Conservation (phyloP, 1,284 basidiomycete genomes). For the Heterobasidion parviporum region DNA sequence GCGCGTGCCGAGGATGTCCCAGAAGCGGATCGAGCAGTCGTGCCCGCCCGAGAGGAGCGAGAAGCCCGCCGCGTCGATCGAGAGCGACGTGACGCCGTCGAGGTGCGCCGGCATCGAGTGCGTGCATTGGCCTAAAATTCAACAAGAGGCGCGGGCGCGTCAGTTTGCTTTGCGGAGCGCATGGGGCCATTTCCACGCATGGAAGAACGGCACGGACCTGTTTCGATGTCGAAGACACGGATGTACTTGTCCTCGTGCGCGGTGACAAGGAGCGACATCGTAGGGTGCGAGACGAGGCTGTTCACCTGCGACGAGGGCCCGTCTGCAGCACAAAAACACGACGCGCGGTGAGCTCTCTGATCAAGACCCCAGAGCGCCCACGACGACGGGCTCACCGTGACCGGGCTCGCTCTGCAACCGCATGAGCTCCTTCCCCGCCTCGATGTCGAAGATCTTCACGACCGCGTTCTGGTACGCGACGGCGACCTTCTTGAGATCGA, state of each 20-base stretch:
- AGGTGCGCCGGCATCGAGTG: conserved; percentile 88
- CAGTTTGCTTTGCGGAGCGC: too few species aligned
- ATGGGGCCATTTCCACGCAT: too few species aligned
- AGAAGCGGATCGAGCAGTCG: conserved; percentile 91
- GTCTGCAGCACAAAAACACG: conserved; percentile 3
- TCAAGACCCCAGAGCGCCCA: not conserved
- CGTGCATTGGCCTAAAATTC: conserved; percentile 62
- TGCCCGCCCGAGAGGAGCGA: conserved; percentile 87
- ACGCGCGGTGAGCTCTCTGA: not conserved
- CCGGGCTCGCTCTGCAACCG: conserved; percentile 62
- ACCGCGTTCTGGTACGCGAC: conserved; percentile 89
- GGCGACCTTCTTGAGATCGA: conserved; percentile 73
- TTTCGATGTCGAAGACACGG: conserved; percentile 79
- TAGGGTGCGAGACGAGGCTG: conserved; percentile 85
- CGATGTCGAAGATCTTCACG: conserved; percentile 87
- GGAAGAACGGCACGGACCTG: conserved; percentile 42
- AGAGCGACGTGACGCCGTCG: conserved; percentile 85
- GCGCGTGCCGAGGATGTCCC: conserved; percentile 81
- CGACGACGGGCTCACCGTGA: conserved; percentile 45
- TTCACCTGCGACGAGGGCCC: conserved; percentile 70
- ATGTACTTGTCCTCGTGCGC: conserved; percentile 94
- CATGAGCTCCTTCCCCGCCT: conserved; percentile 74
- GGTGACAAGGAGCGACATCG: conserved; percentile 80
- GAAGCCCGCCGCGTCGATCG: conserved; percentile 82
- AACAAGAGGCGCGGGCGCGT: not conserved